Evolutionary conservation across 1,284 basidiomycete genomes (phyloP), one percentile per base, ranked within the genome.

Genomic region (Coniferiporia sulphurascens): DNA sequence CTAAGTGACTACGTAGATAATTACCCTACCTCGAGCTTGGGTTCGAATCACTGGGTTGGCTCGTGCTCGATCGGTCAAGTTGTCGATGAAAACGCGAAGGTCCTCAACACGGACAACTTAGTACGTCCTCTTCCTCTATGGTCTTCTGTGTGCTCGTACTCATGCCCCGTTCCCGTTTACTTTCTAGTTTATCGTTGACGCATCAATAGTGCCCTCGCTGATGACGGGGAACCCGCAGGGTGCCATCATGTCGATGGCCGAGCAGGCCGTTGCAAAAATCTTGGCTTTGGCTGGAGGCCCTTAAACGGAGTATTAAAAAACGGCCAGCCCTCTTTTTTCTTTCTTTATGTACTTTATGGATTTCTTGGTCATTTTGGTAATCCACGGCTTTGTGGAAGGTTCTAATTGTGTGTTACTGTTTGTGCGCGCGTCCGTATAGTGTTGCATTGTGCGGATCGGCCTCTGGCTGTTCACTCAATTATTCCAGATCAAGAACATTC

Each of bases 41-140:
- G 80, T 66, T 83, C 81, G 5, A 83, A 84, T 67, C 82, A 85
- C 68, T 83, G 81, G 81, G 76, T 81, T 12, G 83, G 81, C 7
- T 77, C 73, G 9, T 70, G 63, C 65, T 56, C 72, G 9, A 65
- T 68, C 1, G 66, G 35, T 52, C 71, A 72, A 13, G 84, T 86
- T 27, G 83, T 86, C 17, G 83, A 85, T 64, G 68, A 76, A 48
- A 84, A 84, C 67, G 72, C 76, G 22, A 81, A 82, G 68, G 83
- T 85, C 10, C 78, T 78, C 66, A 73, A 74, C 60, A 85, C 83
- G 13, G 75, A 83, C 70, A 84, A 85, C 68, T 68, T 84, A 57
- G 79, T 79, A 64, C 62, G 76, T 72, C 15, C 22, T 36, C 12
- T 55, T 12, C 19, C 12, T 27, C 48, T 56, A 60, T 56, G 59